Evolutionary conservation across 768 basidiomycete species (phyloP).

Genomic region (Pleurotus pulmonarius): DNA sequence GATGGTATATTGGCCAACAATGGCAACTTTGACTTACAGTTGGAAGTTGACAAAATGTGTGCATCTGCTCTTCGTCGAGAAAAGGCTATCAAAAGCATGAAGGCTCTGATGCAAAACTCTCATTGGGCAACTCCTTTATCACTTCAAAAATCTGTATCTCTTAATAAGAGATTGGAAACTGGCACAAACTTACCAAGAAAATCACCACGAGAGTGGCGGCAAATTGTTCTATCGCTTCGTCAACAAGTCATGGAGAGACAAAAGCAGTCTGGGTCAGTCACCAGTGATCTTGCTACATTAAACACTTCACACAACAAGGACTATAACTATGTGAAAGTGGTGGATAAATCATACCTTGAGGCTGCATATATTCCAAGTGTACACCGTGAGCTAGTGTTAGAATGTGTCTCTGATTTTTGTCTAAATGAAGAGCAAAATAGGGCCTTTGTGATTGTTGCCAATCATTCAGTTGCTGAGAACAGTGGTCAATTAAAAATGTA

Average conservation of each 20-base stretch:
- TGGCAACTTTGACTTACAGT: no score
- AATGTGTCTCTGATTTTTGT: conserved; percentile 2
- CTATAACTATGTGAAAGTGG: conserved; percentile 6
- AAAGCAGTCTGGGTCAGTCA: no score
- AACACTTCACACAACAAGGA: no score
- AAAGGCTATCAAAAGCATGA: not conserved
- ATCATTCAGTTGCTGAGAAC: conserved; percentile 16
- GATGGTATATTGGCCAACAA: no score
- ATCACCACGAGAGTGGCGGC: not conserved
- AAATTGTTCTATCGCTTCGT: conserved; percentile 4
- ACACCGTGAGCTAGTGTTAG: not conserved
- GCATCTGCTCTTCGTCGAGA: no score
- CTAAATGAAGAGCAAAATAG: conserved; percentile 26
- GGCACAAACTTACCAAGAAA: not conserved
- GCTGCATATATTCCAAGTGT: conserved; percentile 1
- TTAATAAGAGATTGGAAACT: not conserved
- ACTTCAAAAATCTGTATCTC: no score
- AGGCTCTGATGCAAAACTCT: not conserved
- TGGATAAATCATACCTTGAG: conserved; percentile 22
- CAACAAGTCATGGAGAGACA: no score
- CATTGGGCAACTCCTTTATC: not conserved
- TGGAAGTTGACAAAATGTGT: no score
- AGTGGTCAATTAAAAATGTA: conserved; percentile 25
- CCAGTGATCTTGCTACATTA: no score
- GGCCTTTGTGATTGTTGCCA: conserved; percentile 25